Evolutionary conservation across 2,329 filamentous ascomycete genomes (phyloP).

Genomic region (Scedosporium boydii): DNA sequence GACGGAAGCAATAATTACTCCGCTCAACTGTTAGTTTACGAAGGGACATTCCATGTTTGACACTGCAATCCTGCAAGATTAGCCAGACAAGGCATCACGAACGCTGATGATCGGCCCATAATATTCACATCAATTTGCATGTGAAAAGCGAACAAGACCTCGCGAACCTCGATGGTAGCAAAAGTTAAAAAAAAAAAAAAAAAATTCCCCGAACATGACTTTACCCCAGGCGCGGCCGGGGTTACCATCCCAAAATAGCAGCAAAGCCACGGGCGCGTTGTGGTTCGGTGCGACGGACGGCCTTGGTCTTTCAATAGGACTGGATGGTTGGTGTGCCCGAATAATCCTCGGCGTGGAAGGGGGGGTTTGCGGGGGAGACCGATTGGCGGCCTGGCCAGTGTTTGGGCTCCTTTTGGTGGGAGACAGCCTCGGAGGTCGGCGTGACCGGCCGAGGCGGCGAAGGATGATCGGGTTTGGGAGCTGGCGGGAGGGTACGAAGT

Average conservation of each 20-base stretch:
- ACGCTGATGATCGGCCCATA: no score
- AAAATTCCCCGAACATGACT: not conserved
- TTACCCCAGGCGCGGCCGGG: not conserved
- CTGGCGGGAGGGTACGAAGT: not conserved
- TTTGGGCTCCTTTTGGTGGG: not conserved
- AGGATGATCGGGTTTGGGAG: not conserved
- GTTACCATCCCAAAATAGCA: conserved; percentile 1
- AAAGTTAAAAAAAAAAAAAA: not conserved
- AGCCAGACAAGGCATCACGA: no score
- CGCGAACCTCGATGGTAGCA: not conserved
- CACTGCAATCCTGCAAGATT: no score
- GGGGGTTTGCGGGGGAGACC: not conserved
- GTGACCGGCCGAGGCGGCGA: not conserved
- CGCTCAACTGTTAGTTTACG: no score
- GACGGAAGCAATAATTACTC: no score
- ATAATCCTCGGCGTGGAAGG: not conserved
- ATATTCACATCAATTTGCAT: not conserved
- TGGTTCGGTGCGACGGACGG: not conserved
- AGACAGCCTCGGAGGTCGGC: not conserved
- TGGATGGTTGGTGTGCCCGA: not conserved
- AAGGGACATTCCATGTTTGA: no score
- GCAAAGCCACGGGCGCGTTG: not conserved
- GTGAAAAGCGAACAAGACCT: not conserved
- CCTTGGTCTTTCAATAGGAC: not conserved
- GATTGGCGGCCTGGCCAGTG: not conserved